Base-by-base conservation (phyloP, 208 protist species). In the Acanthamoeba castellanii region DNA sequence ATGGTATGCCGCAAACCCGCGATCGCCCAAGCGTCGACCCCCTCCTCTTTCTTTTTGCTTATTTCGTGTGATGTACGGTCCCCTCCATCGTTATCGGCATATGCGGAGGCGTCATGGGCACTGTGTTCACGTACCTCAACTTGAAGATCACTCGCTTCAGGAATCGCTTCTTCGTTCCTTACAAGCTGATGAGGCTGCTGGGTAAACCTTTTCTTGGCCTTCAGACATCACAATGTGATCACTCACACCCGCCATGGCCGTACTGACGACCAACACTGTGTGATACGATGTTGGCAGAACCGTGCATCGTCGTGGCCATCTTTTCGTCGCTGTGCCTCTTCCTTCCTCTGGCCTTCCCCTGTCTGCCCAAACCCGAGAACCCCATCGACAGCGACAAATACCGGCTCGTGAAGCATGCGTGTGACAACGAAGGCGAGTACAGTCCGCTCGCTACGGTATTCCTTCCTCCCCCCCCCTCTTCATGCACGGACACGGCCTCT, bases 121-220 rank as follows among this genome's bases (percentile, higher is more conserved):
- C 98, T 34, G 92, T 98, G 37, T 99, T 99, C 95, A 99, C 98
- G 25, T 98, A 98, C 94, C 47, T 97, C 13, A 99, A 98, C 94
- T 88, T 99, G 3, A 96, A 98, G 37, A 95, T 99, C 9, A 97
- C 97, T 52, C 97, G 97, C 89, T 98, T 97, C 95, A 97, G 98
- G 25, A 96, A 97, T 42, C 82, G 88, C 14, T 95, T 96, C 84
- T 50, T 98, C 47, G 95, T 95, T 45, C 97, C 97, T 0, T 97
- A 96, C 92, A 95, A 88, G 2, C 52, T 97, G 61, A 96, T 97
- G 45, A 96, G 98, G 47, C 96, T 98, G 30, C 74, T 97, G 18
- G 98, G 98, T 94, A 22, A 25, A 30, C 72, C 3, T 1, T 45
- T 5, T 45, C 37, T 81, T 30, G 1, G 18, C 22, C 61, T 32